These are phyloP conservation scores for Fusarium piperis DNA, from an alignment of 2,329 filamentous ascomycete species.

Conservation along the genomic window DNA sequence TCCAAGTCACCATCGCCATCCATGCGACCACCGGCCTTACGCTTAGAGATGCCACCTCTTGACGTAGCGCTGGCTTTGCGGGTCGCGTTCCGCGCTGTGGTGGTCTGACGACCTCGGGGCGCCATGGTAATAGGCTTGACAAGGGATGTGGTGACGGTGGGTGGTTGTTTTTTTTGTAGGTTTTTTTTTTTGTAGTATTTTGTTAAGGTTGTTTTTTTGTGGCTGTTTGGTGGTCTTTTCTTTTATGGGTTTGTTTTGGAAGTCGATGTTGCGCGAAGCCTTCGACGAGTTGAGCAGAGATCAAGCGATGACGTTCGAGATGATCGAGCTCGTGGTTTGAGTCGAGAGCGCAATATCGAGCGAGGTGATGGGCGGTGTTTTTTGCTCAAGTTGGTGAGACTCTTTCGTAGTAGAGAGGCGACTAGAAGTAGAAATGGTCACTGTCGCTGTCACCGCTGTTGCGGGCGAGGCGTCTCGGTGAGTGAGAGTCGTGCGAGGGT, in stretches of 20 bases:
- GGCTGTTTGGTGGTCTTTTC: not conserved
- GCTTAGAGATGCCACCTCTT: conserved; percentile 63
- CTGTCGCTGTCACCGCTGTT: not conserved
- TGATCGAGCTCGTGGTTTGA: not conserved
- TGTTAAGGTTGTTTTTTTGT: conserved; percentile 6
- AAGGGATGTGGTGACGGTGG: not conserved
- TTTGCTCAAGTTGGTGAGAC: not conserved
- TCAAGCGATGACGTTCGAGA: conserved; percentile 2
- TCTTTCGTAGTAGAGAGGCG: not conserved
- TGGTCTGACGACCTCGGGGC: conserved; percentile 46
- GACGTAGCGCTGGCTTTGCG: conserved; percentile 46
- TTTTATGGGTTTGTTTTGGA: conserved; percentile 6
- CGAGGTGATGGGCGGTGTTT: not conserved
- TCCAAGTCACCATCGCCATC: conserved; percentile 70
- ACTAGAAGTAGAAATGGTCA: not conserved
- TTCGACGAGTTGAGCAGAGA: not conserved
- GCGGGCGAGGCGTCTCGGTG: not conserved
- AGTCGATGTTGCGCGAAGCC: not conserved
- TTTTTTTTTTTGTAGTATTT: conserved; percentile 8
- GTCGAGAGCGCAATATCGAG: not conserved
- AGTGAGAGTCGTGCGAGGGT: conserved; percentile 13
- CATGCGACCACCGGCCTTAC: conserved; percentile 50
- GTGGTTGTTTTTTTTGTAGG: not conserved
- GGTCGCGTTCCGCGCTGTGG: conserved; percentile 44
- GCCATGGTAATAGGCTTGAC: conserved; percentile 43